phyloP scores from a whole-genome alignment of 805 yeast species.

The Schwanniomyces pseudopolymorphus region DNA sequence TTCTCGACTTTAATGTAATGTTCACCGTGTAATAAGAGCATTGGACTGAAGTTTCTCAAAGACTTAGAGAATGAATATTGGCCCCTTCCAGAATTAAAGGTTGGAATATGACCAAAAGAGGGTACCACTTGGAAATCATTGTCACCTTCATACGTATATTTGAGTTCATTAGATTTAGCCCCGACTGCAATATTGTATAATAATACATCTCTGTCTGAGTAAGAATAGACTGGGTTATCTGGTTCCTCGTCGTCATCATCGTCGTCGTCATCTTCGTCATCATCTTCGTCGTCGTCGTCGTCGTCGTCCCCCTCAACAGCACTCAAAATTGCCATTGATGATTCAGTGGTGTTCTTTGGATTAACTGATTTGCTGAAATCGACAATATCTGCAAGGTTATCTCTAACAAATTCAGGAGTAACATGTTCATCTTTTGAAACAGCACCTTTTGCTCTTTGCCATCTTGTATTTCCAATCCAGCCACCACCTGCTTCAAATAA shows the following conservation, averaged over 20 bases:
- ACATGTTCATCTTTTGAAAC: constrained; percentile 54
- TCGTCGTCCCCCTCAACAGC: constrained; percentile 55
- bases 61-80: constrained; percentile 57
- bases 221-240: constrained; percentile 51
- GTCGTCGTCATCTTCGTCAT: constrained; percentile 39
- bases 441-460: constrained; percentile 90
- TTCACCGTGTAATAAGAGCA: constrained; percentile 91
- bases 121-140: constrained; percentile 83
- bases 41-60: constrained; percentile 83
- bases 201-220: constrained; percentile 68
- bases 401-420: constrained; percentile 69
- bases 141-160: constrained; percentile 76
- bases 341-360: constrained; percentile 66
- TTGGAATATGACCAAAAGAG: constrained; percentile 86
- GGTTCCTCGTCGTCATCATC: constrained; percentile 34
- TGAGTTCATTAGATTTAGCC: constrained; percentile 71
- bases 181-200: constrained; percentile 90
- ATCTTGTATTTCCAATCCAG: constrained; percentile 92
- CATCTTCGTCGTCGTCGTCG: too few species aligned
- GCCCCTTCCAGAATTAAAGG: constrained; percentile 62
- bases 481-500: constrained; percentile 94
- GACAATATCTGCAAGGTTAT: constrained; percentile 62
- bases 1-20: constrained; percentile 78
- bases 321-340: constrained; percentile 74
- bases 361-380: constrained; percentile 63